Percentiles rank a stretch among this genome's conserved stretches.
phyloP scores from a whole-genome alignment of 768 basidiomycete genomes.

The Hygrocybe coccinea region DNA sequence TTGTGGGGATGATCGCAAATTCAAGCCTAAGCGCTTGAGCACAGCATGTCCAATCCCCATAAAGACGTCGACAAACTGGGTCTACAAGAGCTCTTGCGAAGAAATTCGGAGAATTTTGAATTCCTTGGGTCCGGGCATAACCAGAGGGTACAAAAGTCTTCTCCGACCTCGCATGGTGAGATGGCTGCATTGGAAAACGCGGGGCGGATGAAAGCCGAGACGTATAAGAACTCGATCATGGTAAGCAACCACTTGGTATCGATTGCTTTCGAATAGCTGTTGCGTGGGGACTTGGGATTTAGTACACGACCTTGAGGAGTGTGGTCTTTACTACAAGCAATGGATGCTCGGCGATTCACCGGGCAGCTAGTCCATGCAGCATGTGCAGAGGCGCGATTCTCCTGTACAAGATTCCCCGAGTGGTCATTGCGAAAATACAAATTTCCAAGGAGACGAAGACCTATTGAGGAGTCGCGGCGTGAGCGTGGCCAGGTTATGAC shows the following conservation, averaged over 20 bases:
- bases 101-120: background rate
- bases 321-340: background rate
- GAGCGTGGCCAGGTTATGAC: no score
- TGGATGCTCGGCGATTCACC: conserved; percentile 1
- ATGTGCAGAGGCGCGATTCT: conserved; percentile 64
- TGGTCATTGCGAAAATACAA: conserved; percentile 61
- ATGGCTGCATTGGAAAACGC: conserved; percentile 44
- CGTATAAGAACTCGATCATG: conserved; percentile 48
- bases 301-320: conserved; percentile 37
- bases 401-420: conserved; percentile 59
- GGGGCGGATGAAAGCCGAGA: conserved; percentile 41
- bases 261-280: background rate
- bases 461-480: conserved; percentile 50
- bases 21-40: no score
- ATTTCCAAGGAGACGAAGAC: conserved; percentile 50
- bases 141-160: conserved; percentile 32
- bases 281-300: background rate
- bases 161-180: conserved; percentile 35
- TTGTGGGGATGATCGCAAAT: no score
- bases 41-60: background rate
- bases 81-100: conserved; percentile 3
- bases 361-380: conserved; percentile 46
- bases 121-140: conserved; percentile 34
- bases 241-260: conserved; percentile 30
- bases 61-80: conserved; percentile 4